Evolutionary conservation across 2,329 filamentous ascomycete species (phyloP).

Genomic region (Periconia digitata): DNA sequence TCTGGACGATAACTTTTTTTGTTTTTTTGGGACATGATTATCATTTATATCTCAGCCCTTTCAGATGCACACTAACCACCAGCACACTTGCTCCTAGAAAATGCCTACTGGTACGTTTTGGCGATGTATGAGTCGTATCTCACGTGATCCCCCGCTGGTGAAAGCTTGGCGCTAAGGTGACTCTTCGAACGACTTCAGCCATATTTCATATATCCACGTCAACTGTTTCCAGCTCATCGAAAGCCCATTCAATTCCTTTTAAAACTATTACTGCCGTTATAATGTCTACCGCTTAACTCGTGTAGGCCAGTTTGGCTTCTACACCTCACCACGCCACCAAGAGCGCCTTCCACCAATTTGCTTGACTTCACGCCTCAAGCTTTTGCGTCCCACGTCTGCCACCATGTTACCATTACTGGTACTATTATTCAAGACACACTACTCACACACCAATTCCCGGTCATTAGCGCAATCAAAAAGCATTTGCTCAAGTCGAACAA

Average conservation of each 20-base stretch:
- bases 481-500: conserved; percentile 8
- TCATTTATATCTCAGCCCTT: no score
- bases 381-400: conserved; percentile 32
- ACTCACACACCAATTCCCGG: conserved; percentile 54
- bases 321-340: conserved; percentile 8
- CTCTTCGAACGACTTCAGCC: not conserved
- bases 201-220: not conserved
- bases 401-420: conserved; percentile 56
- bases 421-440: conserved; percentile 51
- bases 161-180: not conserved
- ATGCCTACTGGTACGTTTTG: no score
- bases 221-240: not conserved
- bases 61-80: no score
- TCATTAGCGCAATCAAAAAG: conserved; percentile 41
- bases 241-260: not conserved
- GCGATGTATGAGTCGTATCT: not conserved
- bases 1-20: no score
- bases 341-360: conserved; percentile 3
- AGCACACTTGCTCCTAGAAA: no score
- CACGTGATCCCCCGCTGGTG: not conserved
- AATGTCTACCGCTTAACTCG: conserved; percentile 9
- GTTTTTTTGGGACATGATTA: no score
- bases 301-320: conserved; percentile 9
- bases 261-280: not conserved
- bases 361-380: conserved; percentile 21